Base-by-base conservation (phyloP, 2,329 filamentous ascomycete genomes). In the Penicillium sp. region DNA sequence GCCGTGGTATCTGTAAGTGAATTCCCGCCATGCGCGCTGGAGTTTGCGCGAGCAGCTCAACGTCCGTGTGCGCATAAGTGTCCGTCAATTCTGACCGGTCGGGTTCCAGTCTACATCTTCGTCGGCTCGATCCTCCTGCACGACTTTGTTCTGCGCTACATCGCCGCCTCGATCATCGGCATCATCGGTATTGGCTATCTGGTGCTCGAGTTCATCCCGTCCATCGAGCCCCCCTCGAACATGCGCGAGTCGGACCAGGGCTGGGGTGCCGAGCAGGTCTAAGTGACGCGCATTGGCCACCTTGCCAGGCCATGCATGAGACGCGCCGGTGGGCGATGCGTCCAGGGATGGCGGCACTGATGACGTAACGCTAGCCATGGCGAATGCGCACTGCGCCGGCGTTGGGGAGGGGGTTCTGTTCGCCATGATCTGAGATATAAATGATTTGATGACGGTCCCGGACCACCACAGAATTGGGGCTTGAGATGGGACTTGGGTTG, bases 1-100 rank as follows among this genome's bases (percentile, higher is more conserved):
- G 93, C 47, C 89, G 93, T 63, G 93, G 93, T 70, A 77, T 88
- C 65, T 97, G 90, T 95, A 81, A 72, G 88, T 82, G 19, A n/a
- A n/a, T n/a, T n/a, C n/a, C n/a, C n/a, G n/a, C n/a, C n/a, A n/a
- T n/a, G n/a, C n/a, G n/a, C n/a, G n/a, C n/a, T n/a, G n/a, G n/a
- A n/a, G n/a, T n/a, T n/a, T n/a, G n/a, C n/a, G n/a, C n/a, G n/a
- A n/a, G n/a, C n/a, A n/a, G n/a, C n/a, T n/a, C n/a, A n/a, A n/a
- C n/a, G n/a, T n/a, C n/a, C n/a, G n/a, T n/a, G n/a, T n/a, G n/a
- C n/a, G 18, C 21, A 19, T 14, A 16, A 8, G 11, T 9, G 7
- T 23, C n/a, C 10, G 9, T 14, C 4, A 10, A 11, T 6, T 29
- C 30, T 46, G 16, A 48, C 37, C 38, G 32, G 41, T 30, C 20